Evolutionary conservation across 306 rosid species (phyloP), one percentile per base, ranked within the genome.

Genomic region (Lupinus albus): DNA sequence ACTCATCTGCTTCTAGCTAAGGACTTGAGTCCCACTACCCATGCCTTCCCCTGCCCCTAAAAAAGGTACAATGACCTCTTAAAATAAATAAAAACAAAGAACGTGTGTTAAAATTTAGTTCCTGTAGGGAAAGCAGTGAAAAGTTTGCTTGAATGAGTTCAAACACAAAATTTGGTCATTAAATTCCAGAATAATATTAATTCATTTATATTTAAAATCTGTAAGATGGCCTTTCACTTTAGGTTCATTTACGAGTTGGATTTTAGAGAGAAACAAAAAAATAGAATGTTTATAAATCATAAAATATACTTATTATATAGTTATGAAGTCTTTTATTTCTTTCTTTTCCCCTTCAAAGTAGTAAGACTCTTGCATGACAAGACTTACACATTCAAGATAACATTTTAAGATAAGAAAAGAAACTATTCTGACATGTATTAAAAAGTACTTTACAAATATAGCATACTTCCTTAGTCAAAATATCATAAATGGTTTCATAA

Each of bases 1-100:
- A 59, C 12, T 18, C 61, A 45, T 51, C 13, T 52, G 57, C 30
- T 11, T 52, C 42, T 44, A 9, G 49, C n/a, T 14, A 50, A 61
- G 55, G 71, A 28, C 49, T 57, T 12, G 36, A 71, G 58, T 64
- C 64, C 63, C 58, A 57, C 82, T 67, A 21, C 76, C 45, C 44
- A 25, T 66, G 28, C 28, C 28, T 66, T 2, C 28, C 28, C 28
- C 28, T 25, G 28, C 28, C 28, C 28, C 28, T 2, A 1, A 25
- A 25, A 25, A 25, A 25, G n/a, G n/a, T n/a, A n/a, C n/a, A 16
- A 1, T 25, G 5, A 21, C 2, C 11, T 9, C 33, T 53, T 53
- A 53, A 9, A 20, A 53, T 11, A 20, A 47, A n/a, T n/a, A 55
- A 25, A 44, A 9, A 1, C 14, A 67, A n/a, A 67, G 6, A 10